Evolutionary conservation across 2,329 filamentous ascomycete species (phyloP).

Genomic region (Drechslerella dactyloides): DNA sequence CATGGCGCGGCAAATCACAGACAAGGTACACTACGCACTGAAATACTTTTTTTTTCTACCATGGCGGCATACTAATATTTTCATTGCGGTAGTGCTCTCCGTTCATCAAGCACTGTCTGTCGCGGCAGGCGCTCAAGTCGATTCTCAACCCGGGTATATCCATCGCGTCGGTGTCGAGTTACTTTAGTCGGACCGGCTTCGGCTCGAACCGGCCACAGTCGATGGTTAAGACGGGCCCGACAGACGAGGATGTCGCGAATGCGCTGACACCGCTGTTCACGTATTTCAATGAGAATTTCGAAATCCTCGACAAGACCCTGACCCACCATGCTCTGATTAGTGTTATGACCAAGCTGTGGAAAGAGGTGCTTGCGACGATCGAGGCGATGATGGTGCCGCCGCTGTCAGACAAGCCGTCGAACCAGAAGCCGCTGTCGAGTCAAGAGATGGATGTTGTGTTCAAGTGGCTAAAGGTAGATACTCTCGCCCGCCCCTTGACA

Average conservation of each 20-base stretch:
- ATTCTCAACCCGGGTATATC: conserved; percentile 75
- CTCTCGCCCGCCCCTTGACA: not conserved
- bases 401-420: conserved; percentile 89
- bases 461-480: conserved; percentile 75
- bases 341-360: conserved; percentile 98
- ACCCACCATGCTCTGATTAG: conserved; percentile 96
- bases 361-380: conserved; percentile 91
- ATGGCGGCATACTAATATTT: conserved; percentile 6
- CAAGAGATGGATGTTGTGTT: conserved; percentile 94
- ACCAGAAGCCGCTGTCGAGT: conserved; percentile 79
- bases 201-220: conserved; percentile 60
- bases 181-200: conserved; percentile 67
- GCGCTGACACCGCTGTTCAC: conserved; percentile 83
- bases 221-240: conserved; percentile 66
- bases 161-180: conserved; percentile 74
- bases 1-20: conserved; percentile 97
- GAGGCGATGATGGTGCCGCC: conserved; percentile 90
- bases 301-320: conserved; percentile 96
- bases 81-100: conserved; percentile 72
- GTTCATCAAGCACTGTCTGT: conserved; percentile 89
- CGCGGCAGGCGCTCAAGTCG: conserved; percentile 76
- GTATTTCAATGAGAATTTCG: conserved; percentile 98
- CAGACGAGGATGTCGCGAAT: conserved; percentile 76
- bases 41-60: conserved; percentile 12
- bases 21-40: conserved; percentile 73